Percentiles rank a stretch among this genome's conserved stretches.
These are phyloP conservation scores for Kernera saxatilis DNA, from an alignment of 345 rosid genomes.

Conservation along the genomic window DNA sequence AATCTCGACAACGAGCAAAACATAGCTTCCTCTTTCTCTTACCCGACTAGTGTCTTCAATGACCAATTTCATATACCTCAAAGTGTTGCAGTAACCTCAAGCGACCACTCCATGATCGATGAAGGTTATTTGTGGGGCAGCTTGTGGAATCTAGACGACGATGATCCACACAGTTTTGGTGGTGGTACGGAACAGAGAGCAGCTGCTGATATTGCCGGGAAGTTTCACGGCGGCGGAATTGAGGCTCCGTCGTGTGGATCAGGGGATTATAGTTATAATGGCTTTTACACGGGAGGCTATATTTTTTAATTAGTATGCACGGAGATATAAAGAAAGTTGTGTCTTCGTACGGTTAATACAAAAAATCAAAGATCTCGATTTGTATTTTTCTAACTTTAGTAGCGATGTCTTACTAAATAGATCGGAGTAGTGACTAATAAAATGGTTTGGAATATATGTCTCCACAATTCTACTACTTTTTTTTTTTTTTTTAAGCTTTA, in stretches of 20 bases:
- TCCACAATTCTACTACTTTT: neutral
- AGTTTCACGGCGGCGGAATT: conserved; percentile 1
- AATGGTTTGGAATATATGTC: conserved; percentile 4
- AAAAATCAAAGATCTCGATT: neutral
- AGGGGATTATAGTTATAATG: conserved; percentile 26
- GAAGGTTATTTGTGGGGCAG: conserved; percentile 48
- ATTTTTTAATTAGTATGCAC: conserved; percentile 23
- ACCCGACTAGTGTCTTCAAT: conserved; percentile 5
- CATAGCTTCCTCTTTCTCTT: conserved; percentile 13
- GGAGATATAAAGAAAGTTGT: neutral
- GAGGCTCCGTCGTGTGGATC: conserved; percentile 18
- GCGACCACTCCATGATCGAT: conserved; percentile 20
- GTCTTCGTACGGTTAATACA: neutral
- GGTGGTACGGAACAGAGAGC: conserved; percentile 1
- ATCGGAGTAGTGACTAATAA: conserved; percentile 13
- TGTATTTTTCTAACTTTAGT: conserved; percentile 8
- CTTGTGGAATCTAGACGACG: conserved; percentile 48
- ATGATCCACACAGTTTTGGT: neutral
- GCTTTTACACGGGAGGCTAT: conserved; percentile 32
- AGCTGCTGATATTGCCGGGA: conserved; percentile 18
- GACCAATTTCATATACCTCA: conserved; percentile 31
- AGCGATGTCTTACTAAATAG: neutral
- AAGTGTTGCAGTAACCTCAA: conserved; percentile 27
- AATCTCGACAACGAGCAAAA: conserved; percentile 4
- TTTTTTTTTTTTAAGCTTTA: neutral